Evolutionary conservation across 345 rosid species (phyloP).

Genomic region (Salix exigua): DNA sequence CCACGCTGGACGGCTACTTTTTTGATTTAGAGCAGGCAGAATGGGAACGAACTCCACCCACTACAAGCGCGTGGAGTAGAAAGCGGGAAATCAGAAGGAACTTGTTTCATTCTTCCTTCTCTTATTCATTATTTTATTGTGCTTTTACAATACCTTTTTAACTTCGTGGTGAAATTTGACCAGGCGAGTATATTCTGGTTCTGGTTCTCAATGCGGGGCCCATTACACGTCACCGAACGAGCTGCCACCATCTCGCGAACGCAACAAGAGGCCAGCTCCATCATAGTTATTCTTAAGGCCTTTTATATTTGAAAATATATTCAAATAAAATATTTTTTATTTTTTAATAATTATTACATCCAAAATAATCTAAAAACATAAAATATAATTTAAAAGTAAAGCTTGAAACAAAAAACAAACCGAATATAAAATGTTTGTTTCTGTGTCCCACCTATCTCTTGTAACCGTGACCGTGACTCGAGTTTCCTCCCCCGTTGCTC

Average conservation of each 20-base stretch:
- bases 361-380: too few species aligned
- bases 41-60: not conserved
- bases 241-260: slow-evolving; percentile 44
- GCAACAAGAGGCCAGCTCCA: slow-evolving; percentile 37
- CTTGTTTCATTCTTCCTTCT: not conserved
- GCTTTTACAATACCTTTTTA: not conserved
- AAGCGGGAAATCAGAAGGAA: not conserved
- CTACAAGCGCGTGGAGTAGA: slow-evolving; percentile 23
- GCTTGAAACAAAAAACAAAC: too few species aligned
- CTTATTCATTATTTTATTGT: not conserved
- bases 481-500: slow-evolving; percentile 22
- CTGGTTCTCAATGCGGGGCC: slow-evolving; percentile 22
- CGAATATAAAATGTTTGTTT: too few species aligned
- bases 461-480: slow-evolving; percentile 72
- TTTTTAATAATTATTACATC: too few species aligned
- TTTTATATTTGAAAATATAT: too few species aligned
- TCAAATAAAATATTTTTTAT: too few species aligned
- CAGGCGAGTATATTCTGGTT: not conserved
- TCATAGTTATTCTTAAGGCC: too few species aligned
- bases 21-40: not conserved
- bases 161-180: slow-evolving; percentile 46
- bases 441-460: slow-evolving; percentile 58
- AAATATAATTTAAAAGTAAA: too few species aligned
- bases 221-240: slow-evolving; percentile 46
- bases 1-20: slow-evolving; percentile 32